Evolutionary conservation across 1,139 yeast species (phyloP), one percentile per base, ranked within the genome.

Genomic region (Diutina catenulata): DNA sequence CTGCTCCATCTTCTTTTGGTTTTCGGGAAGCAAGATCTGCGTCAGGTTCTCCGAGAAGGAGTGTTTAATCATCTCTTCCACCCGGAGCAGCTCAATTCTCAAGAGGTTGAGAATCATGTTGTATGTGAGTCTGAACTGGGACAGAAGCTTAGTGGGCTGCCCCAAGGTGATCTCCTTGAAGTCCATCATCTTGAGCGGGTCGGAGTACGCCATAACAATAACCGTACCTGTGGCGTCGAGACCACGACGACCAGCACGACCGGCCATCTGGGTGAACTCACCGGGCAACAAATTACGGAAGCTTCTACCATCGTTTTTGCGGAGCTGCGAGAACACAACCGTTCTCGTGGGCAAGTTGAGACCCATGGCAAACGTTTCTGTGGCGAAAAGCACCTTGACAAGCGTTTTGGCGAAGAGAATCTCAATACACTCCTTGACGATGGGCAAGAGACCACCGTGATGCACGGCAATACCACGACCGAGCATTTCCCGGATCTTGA

Each of bases 121-220:
- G 60, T 93, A 93, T 14, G 96, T 95, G 45, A 93, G 64, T 56
- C 88, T 96, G 72, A 91, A 91, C 0, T 97, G 96, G 22, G 97
- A 88, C 52, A 91, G 96, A 43, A 91, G 69, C 47, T 97, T 69
- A 58, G 91, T 97, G 23, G 97, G 95, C 55, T 86, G 95, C 51
- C 99, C 99, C 55, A 88, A 88, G 15, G 93, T 97, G 98, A 93
- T 93, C 3, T 97, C 96, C 57, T 93, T 93, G 15, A 98, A 98
- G 4, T 98, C 98, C 57, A 93, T 98, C 98, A 93, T 93, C 54
- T 88, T 91, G n/a, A n/a, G n/a, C n/a, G n/a, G n/a, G n/a, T n/a
- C n/a, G 56, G 91, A 97, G 57, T 91, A 97, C 57, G 91, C 87
- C 98, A 93, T 93, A 83, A 93, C 82, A 50, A 93, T 91, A 40